phyloP scores from a whole-genome alignment of 208 protist species.

The Phytomonas francai region DNA sequence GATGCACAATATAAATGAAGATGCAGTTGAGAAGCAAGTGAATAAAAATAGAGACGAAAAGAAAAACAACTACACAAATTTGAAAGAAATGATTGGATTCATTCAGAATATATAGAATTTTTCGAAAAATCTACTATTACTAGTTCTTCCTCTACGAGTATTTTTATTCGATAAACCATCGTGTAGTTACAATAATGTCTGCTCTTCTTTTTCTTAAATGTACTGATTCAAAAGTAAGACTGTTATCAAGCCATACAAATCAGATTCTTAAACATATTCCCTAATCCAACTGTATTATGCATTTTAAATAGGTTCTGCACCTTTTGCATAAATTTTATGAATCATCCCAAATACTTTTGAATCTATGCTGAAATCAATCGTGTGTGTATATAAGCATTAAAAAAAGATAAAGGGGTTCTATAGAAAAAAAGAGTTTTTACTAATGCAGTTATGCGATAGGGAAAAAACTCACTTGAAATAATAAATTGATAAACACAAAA shows the following conservation, averaged over 20 bases:
- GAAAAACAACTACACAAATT: constrained; percentile 5
- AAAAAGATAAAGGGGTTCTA: background rate
- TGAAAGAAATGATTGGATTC: background rate
- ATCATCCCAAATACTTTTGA: constrained; percentile 5
- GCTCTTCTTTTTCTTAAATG: constrained; percentile 8
- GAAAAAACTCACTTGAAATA: constrained; percentile 14
- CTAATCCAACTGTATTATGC: no score
- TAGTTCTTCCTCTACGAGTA: background rate
- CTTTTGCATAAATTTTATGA: constrained; percentile 8
- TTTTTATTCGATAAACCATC: background rate
- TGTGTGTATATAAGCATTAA: constrained; percentile 9
- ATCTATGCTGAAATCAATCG: background rate
- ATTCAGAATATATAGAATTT: constrained; percentile 5
- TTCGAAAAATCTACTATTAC: background rate
- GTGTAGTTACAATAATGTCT: constrained; percentile 1
- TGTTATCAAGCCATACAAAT: background rate
- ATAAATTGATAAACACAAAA: constrained; percentile 1
- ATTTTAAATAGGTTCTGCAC: background rate
- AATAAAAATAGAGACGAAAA: background rate
- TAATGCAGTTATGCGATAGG: background rate
- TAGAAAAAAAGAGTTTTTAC: constrained; percentile 9
- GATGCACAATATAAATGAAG: background rate
- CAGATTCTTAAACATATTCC: background rate
- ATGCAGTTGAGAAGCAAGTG: background rate
- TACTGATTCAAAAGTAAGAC: background rate